Evolutionary conservation across 2,329 filamentous ascomycete genomes (phyloP).

Genomic region (Fusarium sp.): DNA sequence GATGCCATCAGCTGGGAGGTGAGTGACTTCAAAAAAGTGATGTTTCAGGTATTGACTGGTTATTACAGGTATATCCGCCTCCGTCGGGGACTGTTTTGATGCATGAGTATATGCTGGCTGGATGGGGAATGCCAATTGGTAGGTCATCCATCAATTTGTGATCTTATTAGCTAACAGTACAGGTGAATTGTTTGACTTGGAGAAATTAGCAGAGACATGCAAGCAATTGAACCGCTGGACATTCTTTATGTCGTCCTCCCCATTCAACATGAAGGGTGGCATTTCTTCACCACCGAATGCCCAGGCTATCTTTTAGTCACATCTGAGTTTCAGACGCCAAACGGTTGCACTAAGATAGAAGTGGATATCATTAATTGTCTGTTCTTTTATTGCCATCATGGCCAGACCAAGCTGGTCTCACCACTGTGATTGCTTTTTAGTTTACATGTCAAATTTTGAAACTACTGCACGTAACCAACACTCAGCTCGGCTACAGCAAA

Average conservation of each 20-base stretch:
- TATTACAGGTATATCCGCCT: constrained; percentile 43
- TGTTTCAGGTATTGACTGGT: background rate
- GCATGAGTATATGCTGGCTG: constrained; percentile 62
- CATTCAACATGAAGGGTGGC: constrained; percentile 54
- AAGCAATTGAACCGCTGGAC: constrained; percentile 62
- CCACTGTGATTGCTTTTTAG: constrained; percentile 9
- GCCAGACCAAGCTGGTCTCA: too few relatives aligned
- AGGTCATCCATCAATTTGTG: accelerated
- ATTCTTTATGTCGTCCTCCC: constrained; percentile 64
- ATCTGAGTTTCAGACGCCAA: too few relatives aligned
- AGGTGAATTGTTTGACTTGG: constrained; percentile 54
- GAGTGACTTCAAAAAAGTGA: constrained; percentile 37
- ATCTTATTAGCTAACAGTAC: constrained; percentile 18
- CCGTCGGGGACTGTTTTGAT: constrained; percentile 32
- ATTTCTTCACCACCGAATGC: constrained; percentile 34
- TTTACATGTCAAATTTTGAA: background rate
- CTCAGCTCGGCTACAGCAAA: background rate
- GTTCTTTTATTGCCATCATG: too few relatives aligned
- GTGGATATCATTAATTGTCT: background rate
- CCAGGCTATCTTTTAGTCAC: constrained; percentile 21
- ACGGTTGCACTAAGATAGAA: background rate
- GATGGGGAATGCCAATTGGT: constrained; percentile 60
- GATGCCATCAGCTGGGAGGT: constrained; percentile 68
- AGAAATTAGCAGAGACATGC: constrained; percentile 60
- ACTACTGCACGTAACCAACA: background rate